Base-by-base conservation (phyloP, 768 basidiomycete species). In the Lactarius psammicola region DNA sequence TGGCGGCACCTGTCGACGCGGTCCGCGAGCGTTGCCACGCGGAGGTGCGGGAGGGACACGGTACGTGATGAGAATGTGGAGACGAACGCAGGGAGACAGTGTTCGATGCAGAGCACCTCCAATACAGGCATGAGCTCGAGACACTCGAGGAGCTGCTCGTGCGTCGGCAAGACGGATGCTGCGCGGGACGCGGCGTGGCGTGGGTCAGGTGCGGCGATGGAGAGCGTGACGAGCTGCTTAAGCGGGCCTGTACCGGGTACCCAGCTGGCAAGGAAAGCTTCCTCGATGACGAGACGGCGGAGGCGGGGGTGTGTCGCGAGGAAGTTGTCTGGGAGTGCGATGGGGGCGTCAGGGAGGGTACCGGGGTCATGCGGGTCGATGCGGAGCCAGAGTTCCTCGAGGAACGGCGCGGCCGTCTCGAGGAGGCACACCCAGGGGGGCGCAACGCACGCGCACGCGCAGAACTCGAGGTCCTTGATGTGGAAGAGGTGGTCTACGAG, bases 1-100 rank as follows among this genome's bases (percentile, higher is more conserved):
- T 63, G 61, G 5, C 66, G 66, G 34, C 61, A 67, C 36, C 61
- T 55, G 42, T 63, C 61, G 20, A 67, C 57, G 34, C 66, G 61
- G 20, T 67, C 56, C 6, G 6, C 51, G 54, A 10, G 59, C 40
- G 40, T n/a, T 23, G n/a, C 26, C 2, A n/a, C 17, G 31, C 53
- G 38, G 53, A 67, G 61, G 28, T 13, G 38, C 1, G 56, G 33
- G 8, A 67, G 57, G 57, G 31, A 9, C 31, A 59, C 57, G n/a
- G 66, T 46, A 8, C 61, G 38, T 13, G 40, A 10, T 1, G 66
- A 59, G 11, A 44, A 67, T 5, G 57, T 26, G 2, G 49, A 17
- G 11, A 40, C 38, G 57, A 67, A 42, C 0, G 51, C 51, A 5
- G 66, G 56, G 51, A 67, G 66, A n/a, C 61, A 67, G 40, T 63